phyloP scores from a whole-genome alignment of 2,329 filamentous ascomycete genomes.

The Pleomassaria siparia region DNA sequence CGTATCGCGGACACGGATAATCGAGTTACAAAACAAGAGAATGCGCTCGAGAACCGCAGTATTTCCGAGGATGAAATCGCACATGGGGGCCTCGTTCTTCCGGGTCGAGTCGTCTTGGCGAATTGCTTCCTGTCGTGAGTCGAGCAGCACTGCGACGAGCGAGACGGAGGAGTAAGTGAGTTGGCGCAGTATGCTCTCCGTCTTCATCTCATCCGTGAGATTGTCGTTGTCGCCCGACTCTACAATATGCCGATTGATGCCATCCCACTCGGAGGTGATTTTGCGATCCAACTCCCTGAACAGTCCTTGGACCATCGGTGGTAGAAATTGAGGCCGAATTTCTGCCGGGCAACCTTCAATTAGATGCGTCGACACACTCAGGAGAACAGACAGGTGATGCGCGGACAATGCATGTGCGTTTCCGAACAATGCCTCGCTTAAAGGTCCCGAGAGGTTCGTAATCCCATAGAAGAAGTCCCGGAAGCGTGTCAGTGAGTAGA shows the following conservation, averaged over 20 bases:
- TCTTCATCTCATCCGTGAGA: constrained; percentile 95
- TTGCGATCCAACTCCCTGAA: constrained; percentile 87
- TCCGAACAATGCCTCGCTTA: constrained; percentile 81
- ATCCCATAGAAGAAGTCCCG: constrained; percentile 91
- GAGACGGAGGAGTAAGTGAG: constrained; percentile 90
- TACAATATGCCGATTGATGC: constrained; percentile 59
- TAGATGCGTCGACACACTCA: constrained; percentile 84
- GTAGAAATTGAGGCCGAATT: constrained; percentile 76
- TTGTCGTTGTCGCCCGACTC: constrained; percentile 71
- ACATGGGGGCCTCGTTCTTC: constrained; percentile 63
- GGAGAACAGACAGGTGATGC: constrained; percentile 90
- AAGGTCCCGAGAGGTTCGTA: constrained; percentile 74
- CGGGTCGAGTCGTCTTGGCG: constrained; percentile 31
- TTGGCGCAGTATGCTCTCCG: constrained; percentile 90
- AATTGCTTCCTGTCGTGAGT: constrained; percentile 62
- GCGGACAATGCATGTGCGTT: constrained; percentile 82
- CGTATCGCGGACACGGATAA: constrained; percentile 84
- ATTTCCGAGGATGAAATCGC: constrained; percentile 79
- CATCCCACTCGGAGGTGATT: constrained; percentile 83
- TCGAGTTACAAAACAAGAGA: constrained; percentile 88
- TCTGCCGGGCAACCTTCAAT: constrained; percentile 89
- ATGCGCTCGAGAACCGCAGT: constrained; percentile 81
- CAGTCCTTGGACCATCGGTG: constrained; percentile 76
- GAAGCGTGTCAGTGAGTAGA: constrained; percentile 89
- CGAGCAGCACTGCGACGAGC: constrained; percentile 86